Evolutionary conservation across 192 early-diverging fungal species (phyloP).

Genomic region (Allomyces arbusculus): DNA sequence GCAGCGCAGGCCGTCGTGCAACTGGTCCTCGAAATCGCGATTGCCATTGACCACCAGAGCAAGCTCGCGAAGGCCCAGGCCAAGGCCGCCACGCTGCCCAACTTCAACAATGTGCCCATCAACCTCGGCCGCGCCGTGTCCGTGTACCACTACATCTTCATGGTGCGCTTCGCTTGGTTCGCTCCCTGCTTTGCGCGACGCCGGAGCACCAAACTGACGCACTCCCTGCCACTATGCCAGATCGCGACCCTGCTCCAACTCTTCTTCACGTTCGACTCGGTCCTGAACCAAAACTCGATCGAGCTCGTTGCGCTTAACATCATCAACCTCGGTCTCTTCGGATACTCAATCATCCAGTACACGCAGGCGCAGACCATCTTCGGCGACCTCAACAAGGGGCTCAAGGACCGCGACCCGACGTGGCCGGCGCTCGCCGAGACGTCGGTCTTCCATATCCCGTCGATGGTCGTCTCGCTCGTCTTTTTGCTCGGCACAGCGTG

Average conservation of each 20-base stretch:
- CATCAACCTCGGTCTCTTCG: background rate
- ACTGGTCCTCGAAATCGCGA: background rate
- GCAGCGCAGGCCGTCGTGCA: background rate
- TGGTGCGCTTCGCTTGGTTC: background rate
- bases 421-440: no score
- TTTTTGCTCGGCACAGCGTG: background rate
- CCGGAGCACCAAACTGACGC: background rate
- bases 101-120: no score
- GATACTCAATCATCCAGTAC: background rate
- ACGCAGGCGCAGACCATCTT: background rate
- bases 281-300: background rate
- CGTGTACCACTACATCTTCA: background rate
- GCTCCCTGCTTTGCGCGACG: no score
- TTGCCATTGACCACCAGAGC: background rate
- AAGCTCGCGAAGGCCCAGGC: no score
- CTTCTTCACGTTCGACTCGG: background rate
- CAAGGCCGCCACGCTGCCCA: no score
- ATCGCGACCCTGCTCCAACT: background rate
- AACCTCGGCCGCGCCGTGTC: background rate
- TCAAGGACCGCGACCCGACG: no score
- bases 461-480: background rate
- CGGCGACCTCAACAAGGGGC: no score
- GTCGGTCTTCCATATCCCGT: background rate
- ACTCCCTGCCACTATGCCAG: background rate
- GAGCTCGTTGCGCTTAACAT: background rate